Evolutionary conservation across 495 filamentous ascomycete species (phyloP), one percentile per base, ranked within the genome.

Genomic region (Elasticomyces elasticus): DNA sequence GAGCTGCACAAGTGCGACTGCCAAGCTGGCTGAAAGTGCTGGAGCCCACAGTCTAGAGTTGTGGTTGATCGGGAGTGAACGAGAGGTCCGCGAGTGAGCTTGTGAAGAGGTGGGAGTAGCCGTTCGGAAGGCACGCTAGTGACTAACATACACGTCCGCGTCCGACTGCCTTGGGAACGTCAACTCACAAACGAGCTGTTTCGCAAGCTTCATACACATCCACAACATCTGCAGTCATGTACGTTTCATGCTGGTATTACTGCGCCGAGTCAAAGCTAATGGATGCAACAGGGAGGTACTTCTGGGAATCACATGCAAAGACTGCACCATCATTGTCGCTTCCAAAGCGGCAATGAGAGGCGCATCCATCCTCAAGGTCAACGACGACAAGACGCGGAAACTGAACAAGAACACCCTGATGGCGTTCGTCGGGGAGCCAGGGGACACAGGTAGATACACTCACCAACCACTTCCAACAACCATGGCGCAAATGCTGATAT

Each of bases 331-430:
- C 77, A 77, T 99, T 68, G 92, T 89, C 53, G 89, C 92, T 54
- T 96, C 91, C 35, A 97, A 97, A 74, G 92, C 94, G 61, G 86
- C 86, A 60, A 96, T 96, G 90, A 81, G 92, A 70, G 92, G 92
- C 61, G 88, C 87, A 43, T 96, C 91, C 20, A 85, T 99, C 66
- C 81, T 99, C 67, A 99, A 99, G 73, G 84, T 88, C 25, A 78
- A 84, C 62, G 94, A 99, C 72, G 91, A 97, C 78, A 99, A 97
- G 79, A 97, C 91, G 55, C 79, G 85, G 63, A 71, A 77, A 56
- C 73, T 99, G 60, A 97, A 95, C 75, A 81, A 89, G 68, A 80
- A 95, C 71, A 95, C 86, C 1, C 67, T 99, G 65, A 89, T 99
- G 84, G 90, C 92, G n/a, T 97, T 85, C 71, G 86, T 85, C 15